Evolutionary conservation across 1,139 yeast species (phyloP).

Genomic region (Hansenula lynferdii): DNA sequence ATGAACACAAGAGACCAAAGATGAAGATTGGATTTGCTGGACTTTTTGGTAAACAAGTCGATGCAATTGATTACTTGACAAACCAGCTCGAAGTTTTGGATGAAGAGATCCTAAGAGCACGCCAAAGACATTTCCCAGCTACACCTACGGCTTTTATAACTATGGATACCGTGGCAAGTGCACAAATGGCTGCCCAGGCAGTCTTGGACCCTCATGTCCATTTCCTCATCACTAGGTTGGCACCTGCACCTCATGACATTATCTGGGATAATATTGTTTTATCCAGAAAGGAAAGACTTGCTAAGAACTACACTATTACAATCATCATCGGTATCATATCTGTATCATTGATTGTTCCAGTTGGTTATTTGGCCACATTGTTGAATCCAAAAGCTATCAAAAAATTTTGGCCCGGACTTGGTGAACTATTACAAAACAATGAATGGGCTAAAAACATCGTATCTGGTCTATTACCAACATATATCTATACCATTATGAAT

Average conservation of each 20-base stretch:
- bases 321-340: slow-evolving; percentile 57
- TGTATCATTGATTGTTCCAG: slow-evolving; percentile 62
- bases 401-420: slow-evolving; percentile 70
- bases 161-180: slow-evolving; percentile 79
- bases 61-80: slow-evolving; percentile 60
- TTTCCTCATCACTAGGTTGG: slow-evolving; percentile 65
- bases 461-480: slow-evolving; percentile 73
- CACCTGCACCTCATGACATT: slow-evolving; percentile 85
- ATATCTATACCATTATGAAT: slow-evolving; percentile 65
- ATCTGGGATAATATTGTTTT: slow-evolving; percentile 71
- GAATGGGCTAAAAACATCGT: slow-evolving; percentile 69
- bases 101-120: slow-evolving; percentile 52
- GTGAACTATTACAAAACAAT: slow-evolving; percentile 50
- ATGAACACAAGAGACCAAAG: slow-evolving; percentile 44
- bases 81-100: slow-evolving; percentile 55
- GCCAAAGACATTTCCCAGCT: slow-evolving; percentile 61
- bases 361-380: slow-evolving; percentile 68
- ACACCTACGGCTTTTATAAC: slow-evolving; percentile 75
- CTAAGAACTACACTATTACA: slow-evolving; percentile 58
- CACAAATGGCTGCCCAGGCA: slow-evolving; percentile 89
- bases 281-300: slow-evolving; percentile 47
- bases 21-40: slow-evolving; percentile 49
- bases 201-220: slow-evolving; percentile 76
- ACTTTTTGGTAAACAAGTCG: slow-evolving; percentile 49
- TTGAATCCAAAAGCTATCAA: slow-evolving; percentile 66